A percentile compares a stretch with the other conserved stretches of the same genome.
phyloP scores from a whole-genome alignment of 495 filamentous ascomycete species.

The Margaritispora aquatica region DNA sequence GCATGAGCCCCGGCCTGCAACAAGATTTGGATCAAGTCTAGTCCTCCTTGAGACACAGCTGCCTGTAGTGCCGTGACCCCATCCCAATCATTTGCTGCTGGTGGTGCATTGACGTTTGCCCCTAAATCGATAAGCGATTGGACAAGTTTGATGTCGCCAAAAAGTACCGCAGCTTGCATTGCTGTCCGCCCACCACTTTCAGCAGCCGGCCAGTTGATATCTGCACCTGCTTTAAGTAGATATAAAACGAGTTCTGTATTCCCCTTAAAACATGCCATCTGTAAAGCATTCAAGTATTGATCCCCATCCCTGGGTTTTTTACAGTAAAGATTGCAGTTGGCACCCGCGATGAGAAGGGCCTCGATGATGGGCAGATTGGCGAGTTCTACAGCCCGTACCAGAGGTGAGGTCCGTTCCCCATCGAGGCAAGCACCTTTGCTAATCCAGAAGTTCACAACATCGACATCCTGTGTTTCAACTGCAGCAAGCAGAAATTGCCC shows the following conservation, averaged over 20 bases:
- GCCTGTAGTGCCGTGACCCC: background rate
- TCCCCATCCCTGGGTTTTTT: background rate
- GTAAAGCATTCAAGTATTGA: too few relatives aligned
- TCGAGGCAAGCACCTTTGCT: too few relatives aligned
- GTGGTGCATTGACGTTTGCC: background rate
- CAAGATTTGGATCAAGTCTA: background rate
- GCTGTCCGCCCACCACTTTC: background rate
- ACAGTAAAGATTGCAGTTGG: background rate
- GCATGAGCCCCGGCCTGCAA: background rate
- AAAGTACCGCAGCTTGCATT: background rate
- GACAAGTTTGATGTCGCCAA: background rate
- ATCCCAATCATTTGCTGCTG: background rate
- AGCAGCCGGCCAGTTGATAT: background rate
- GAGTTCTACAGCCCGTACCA: too few relatives aligned
- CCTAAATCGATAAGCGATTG: background rate
- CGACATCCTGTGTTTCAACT: background rate
- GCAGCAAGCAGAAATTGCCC: background rate
- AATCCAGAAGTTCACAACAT: too few relatives aligned
- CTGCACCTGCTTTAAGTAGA: background rate
- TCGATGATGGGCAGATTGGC: background rate
- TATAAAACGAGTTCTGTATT: background rate
- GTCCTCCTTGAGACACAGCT: background rate
- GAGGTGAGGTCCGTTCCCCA: too few relatives aligned
- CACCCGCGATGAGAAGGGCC: background rate
- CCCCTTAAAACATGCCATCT: background rate